These are phyloP conservation scores for Tetrapisispora phaffii DNA, from an alignment of 805 yeast species.

Conservation along the genomic window DNA sequence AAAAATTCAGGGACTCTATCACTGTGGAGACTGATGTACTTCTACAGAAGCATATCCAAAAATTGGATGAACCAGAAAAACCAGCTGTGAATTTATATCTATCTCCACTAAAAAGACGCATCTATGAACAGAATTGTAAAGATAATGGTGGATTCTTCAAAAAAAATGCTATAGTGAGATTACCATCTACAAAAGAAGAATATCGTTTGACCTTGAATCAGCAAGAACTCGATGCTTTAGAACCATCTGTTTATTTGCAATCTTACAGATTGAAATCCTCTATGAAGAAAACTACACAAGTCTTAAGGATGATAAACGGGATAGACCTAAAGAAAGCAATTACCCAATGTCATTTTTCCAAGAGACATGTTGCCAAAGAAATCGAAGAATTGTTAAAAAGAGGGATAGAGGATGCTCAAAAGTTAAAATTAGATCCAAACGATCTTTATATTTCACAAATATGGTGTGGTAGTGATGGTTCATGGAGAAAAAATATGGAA, in stretches of 20 bases:
- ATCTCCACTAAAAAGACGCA: constrained; percentile 58
- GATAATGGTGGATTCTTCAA: constrained; percentile 61
- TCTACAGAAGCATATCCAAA: constrained; percentile 43
- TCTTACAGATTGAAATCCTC: constrained; percentile 81
- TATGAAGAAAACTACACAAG: constrained; percentile 75
- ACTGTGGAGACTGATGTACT: constrained; percentile 28
- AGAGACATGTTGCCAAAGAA: constrained; percentile 70
- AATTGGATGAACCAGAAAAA: constrained; percentile 34
- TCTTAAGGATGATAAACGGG: constrained; percentile 66
- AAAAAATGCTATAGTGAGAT: constrained; percentile 42
- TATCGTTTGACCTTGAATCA: constrained; percentile 49
- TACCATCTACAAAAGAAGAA: constrained; percentile 32
- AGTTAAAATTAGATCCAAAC: constrained; percentile 48
- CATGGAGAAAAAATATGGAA: constrained; percentile 60
- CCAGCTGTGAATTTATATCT: constrained; percentile 47
- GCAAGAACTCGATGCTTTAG: constrained; percentile 66
- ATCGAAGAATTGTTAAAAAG: constrained; percentile 63
- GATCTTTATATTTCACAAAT: constrained; percentile 64
- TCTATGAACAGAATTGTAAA: constrained; percentile 53
- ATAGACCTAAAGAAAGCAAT: constrained; percentile 69
- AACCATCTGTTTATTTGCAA: constrained; percentile 77
- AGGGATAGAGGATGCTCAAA: constrained; percentile 61
- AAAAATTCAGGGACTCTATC: constrained; percentile 16
- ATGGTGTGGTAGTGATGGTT: constrained; percentile 90
- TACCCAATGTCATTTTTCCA: constrained; percentile 83